phyloP scores from a whole-genome alignment of 495 filamentous ascomycete species.

The Trichocladium antarcticum region DNA sequence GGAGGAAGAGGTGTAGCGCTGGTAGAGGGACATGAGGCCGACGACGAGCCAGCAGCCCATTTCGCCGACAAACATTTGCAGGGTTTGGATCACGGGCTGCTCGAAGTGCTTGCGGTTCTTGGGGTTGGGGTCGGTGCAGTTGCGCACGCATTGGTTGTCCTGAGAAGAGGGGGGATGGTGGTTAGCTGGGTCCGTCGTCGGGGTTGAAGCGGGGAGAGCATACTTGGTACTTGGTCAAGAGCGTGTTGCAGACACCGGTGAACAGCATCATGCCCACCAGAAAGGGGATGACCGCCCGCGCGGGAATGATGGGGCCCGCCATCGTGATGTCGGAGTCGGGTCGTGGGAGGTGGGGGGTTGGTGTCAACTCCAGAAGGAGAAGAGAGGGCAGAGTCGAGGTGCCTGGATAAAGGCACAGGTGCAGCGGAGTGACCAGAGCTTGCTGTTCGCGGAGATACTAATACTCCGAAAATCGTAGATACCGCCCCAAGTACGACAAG shows the following conservation, averaged over 20 bases:
- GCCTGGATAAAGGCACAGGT: no score
- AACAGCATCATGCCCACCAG: slow-evolving; percentile 86
- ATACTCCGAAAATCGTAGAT: no score
- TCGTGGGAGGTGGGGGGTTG: not conserved
- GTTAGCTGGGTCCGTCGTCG: not conserved
- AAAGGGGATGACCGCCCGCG: slow-evolving; percentile 58
- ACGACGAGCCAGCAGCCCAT: slow-evolving; percentile 88
- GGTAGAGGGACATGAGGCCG: slow-evolving; percentile 50
- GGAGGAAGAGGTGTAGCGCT: slow-evolving; percentile 38
- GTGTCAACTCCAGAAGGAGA: not conserved
- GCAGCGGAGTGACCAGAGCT: not conserved
- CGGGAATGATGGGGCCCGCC: slow-evolving; percentile 29
- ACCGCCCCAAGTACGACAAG: not conserved
- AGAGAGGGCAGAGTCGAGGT: not conserved
- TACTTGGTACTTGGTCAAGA: slow-evolving; percentile 93
- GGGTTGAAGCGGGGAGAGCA: slow-evolving; percentile 5
- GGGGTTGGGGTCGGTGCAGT: slow-evolving; percentile 72
- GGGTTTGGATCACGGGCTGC: slow-evolving; percentile 91
- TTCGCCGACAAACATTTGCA: slow-evolving; percentile 90
- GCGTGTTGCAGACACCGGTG: slow-evolving; percentile 87
- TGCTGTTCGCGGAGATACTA: no score
- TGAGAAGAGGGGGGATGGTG: slow-evolving; percentile 21
- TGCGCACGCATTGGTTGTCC: slow-evolving; percentile 92
- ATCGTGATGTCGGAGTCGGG: slow-evolving; percentile 14
- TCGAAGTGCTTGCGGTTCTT: slow-evolving; percentile 61